A percentile compares a stretch with the other conserved stretches of the same genome.
Conservation (phyloP, 768 basidiomycete genomes). For the Mrakia frigida region DNA sequence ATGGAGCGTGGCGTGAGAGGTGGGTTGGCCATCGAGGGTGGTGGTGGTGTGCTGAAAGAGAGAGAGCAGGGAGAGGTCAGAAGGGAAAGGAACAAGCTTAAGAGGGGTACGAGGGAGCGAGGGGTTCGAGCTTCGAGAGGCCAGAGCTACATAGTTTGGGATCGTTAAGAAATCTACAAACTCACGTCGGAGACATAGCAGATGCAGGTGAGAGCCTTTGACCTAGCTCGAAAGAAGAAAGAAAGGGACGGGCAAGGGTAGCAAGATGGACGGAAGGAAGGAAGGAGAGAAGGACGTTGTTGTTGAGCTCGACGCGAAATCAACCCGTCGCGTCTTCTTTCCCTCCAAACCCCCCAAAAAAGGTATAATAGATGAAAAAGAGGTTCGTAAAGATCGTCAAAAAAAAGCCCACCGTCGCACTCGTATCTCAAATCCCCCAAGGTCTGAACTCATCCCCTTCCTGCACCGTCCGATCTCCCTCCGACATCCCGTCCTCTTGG, state of each 20-base stretch:
- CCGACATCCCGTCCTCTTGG: neutral
- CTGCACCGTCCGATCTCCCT: slow-evolving; percentile 20
- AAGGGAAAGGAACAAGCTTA: neutral
- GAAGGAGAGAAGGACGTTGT: neutral
- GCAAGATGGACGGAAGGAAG: neutral
- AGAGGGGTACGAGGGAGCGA: neutral
- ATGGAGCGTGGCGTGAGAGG: slow-evolving; percentile 8
- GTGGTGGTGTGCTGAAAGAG: neutral
- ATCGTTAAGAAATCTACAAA: too few relatives aligned
- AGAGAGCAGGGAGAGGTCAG: neutral
- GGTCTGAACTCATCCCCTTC: neutral
- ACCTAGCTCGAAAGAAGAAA: neutral
- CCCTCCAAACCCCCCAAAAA: neutral
- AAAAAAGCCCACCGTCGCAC: neutral
- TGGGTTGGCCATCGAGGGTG: neutral
- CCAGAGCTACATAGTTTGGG: neutral
- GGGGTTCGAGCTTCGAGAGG: neutral
- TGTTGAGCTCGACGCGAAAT: neutral
- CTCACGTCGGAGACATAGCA: too few relatives aligned
- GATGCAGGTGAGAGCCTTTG: too few relatives aligned
- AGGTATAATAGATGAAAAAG: neutral
- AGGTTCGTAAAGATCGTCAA: slow-evolving; percentile 22
- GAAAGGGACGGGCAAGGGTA: neutral
- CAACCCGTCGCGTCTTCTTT: neutral
- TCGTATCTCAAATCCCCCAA: neutral